Evolutionary conservation across 352 stramenopile species (phyloP).

Genomic region (Globisporangium irregulare): DNA sequence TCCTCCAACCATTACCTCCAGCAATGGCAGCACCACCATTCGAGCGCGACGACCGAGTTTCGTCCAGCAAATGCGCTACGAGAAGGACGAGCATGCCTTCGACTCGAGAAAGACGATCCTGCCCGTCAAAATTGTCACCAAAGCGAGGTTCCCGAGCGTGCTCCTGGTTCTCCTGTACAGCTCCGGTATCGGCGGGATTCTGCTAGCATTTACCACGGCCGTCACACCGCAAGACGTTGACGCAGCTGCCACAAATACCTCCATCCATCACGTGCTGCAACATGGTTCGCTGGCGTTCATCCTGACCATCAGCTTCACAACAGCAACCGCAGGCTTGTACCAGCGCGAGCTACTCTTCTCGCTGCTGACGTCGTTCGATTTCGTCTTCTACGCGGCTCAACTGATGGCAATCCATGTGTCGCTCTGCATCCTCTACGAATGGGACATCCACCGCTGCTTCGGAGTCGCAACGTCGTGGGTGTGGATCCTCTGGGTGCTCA

Average conservation of each 20-base stretch:
- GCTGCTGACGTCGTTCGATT: slow-evolving; percentile 39
- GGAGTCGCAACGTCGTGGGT: slow-evolving; percentile 19
- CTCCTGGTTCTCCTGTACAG: slow-evolving; percentile 12
- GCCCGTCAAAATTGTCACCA: slow-evolving; percentile 12
- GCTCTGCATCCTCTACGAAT: slow-evolving; percentile 26
- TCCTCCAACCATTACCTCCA: no score
- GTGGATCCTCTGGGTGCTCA: slow-evolving; percentile 32
- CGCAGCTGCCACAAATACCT: not conserved
- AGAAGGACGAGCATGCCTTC: slow-evolving; percentile 8
- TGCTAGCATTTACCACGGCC: slow-evolving; percentile 10
- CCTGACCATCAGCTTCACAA: slow-evolving; percentile 15
- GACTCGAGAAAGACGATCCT: slow-evolving; percentile 12
- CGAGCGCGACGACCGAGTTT: slow-evolving; percentile 11
- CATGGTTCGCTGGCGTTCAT: slow-evolving; percentile 7
- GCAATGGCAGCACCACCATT: not conserved
- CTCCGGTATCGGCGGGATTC: slow-evolving; percentile 5
- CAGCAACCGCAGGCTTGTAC: slow-evolving; percentile 20
- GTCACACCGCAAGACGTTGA: not conserved
- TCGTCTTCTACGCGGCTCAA: slow-evolving; percentile 32
- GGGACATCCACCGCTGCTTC: slow-evolving; percentile 16
- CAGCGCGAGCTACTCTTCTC: slow-evolving; percentile 28
- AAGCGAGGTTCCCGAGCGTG: not conserved
- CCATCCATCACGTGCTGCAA: not conserved
- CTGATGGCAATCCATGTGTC: slow-evolving; percentile 24
- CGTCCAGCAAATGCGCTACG: slow-evolving; percentile 23